A percentile compares a stretch with the other conserved stretches of the same genome.
Evolutionary conservation across 208 protist species (phyloP).

Genomic region (Trichomonas gallinae): DNA sequence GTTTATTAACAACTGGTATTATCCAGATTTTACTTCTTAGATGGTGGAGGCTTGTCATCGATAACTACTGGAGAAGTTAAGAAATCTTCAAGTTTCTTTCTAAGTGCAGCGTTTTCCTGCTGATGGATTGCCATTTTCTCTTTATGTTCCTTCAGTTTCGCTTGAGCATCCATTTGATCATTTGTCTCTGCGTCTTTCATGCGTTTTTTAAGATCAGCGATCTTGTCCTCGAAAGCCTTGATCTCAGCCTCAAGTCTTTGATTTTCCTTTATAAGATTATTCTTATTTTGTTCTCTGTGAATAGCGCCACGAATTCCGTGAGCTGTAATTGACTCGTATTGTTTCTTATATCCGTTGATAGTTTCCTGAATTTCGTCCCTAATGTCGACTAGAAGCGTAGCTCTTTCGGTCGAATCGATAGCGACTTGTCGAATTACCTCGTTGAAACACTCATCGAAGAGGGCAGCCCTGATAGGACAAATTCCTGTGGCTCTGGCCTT

Average conservation of each 20-base stretch:
- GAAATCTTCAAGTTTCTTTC: neutral
- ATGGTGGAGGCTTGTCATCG: neutral
- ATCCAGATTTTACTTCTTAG: neutral
- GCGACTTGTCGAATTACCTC: conserved; percentile 92
- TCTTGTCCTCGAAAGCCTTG: neutral
- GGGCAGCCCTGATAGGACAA: conserved; percentile 77
- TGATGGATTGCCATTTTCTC: neutral
- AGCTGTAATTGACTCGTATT: conserved; percentile 63
- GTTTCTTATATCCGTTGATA: conserved; percentile 57
- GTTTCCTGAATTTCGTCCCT: conserved; percentile 78
- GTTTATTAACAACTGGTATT: too few relatives aligned
- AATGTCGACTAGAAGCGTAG: conserved; percentile 79
- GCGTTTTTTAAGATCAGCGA: neutral
- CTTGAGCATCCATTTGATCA: neutral
- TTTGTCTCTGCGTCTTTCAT: neutral
- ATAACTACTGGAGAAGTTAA: neutral
- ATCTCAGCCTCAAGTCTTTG: neutral
- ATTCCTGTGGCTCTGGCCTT: conserved; percentile 76
- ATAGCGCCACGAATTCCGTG: conserved; percentile 87
- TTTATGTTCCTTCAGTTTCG: neutral
- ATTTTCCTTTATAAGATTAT: neutral
- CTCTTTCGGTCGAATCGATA: conserved; percentile 80
- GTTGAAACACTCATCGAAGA: conserved; percentile 82
- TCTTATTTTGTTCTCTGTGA: conserved; percentile 55
- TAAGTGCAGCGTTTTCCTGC: neutral